Percentiles rank a stretch among this genome's conserved stretches.
Evolutionary conservation across 179 eudicot genomes (phyloP).

Genomic region (Amaranthus tricolor): DNA sequence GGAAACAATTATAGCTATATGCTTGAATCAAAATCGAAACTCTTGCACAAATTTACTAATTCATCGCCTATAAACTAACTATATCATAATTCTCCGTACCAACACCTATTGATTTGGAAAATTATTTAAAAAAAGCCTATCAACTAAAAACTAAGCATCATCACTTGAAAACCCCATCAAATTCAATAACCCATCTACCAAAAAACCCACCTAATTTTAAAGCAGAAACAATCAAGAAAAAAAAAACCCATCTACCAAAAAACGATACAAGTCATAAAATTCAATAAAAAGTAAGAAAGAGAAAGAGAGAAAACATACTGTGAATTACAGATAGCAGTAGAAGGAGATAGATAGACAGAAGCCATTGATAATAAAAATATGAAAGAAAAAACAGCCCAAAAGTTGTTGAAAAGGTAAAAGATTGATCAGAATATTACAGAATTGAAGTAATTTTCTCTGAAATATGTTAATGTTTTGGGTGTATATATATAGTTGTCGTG

Average conservation of each 20-base stretch:
- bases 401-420: not conserved
- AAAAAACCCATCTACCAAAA: not conserved
- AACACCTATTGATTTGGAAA: not conserved
- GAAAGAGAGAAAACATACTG: conserved; percentile 30
- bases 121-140: not conserved
- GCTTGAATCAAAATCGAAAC: conserved; percentile 4
- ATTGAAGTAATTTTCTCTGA: not conserved
- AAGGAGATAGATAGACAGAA: conserved; percentile 46
- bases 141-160: not conserved
- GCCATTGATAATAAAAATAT: conserved; percentile 34
- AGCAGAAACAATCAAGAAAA: not conserved
- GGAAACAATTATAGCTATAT: not conserved
- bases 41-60: too few relatives aligned
- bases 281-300: not conserved
- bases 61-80: conserved; percentile 12
- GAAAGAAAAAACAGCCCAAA: conserved; percentile 15
- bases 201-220: not conserved
- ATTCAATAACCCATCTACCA: too few relatives aligned
- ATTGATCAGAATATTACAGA: not conserved
- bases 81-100: too few relatives aligned
- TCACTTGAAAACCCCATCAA: conserved; percentile 4
- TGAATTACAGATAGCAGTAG: conserved; percentile 40
- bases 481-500: not conserved
- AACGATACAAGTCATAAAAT: not conserved
- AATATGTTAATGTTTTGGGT: not conserved